phyloP scores from a whole-genome alignment of 2,329 filamentous ascomycete species.

The Talaromyces sp. region DNA sequence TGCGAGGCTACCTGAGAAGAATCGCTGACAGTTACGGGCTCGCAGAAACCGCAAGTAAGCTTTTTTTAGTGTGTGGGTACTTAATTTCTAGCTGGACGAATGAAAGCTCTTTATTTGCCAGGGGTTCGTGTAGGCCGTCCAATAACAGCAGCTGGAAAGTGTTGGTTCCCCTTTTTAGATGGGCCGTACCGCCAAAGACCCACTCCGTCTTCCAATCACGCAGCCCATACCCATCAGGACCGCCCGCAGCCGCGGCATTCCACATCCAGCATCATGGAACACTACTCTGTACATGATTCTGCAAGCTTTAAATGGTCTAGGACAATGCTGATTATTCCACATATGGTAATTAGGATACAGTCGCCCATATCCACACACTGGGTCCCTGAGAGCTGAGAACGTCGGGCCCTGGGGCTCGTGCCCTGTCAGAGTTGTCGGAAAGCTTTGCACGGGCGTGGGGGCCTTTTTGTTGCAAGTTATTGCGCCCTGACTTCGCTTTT shows the following conservation, averaged over 20 bases:
- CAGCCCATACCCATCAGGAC: not conserved
- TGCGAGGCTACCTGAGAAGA: not conserved
- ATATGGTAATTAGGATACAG: not conserved
- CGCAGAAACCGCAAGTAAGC: not conserved
- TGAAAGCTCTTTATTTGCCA: not conserved
- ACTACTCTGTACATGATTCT: not conserved
- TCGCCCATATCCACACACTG: not conserved
- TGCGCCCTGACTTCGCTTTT: not conserved
- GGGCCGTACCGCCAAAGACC: not conserved
- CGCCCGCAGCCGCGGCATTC: not conserved
- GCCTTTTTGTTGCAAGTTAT: not conserved
- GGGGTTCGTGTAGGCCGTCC: not conserved
- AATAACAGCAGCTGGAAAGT: not conserved
- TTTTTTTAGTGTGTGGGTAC: not conserved
- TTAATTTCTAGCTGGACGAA: not conserved
- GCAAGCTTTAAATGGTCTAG: not conserved
- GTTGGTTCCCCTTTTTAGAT: not conserved
- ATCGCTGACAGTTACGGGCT: not conserved
- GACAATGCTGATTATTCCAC: not conserved
- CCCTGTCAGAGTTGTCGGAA: too few species aligned
- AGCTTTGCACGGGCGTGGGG: not conserved
- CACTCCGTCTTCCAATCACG: not conserved
- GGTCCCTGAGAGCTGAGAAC: not conserved
- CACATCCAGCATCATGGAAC: not conserved
- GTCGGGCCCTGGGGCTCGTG: not conserved